phyloP scores from a whole-genome alignment of 1,284 basidiomycete species.

The Peniophora sp. region DNA sequence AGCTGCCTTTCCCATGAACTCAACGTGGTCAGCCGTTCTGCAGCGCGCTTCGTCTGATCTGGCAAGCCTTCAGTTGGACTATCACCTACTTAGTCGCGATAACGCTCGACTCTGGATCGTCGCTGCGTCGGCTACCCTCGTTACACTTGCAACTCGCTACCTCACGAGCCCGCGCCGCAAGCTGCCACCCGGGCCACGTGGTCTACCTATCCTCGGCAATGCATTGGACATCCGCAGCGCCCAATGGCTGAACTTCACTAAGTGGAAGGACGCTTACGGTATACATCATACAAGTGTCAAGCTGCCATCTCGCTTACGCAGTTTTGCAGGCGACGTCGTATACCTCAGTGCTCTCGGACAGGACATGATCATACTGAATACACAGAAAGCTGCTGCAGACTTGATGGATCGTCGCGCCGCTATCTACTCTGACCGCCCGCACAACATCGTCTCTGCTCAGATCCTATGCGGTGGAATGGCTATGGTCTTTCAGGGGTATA shows the following conservation, averaged over 20 bases:
- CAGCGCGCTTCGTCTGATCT: too few species aligned
- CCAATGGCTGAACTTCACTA: not conserved
- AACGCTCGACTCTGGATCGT: not conserved
- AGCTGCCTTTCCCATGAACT: too few species aligned
- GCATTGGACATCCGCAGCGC: not conserved
- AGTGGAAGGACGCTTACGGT: slow-evolving; percentile 1
- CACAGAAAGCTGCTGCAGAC: slow-evolving; percentile 11
- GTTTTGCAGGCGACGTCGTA: slow-evolving; percentile 14
- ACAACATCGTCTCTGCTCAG: slow-evolving; percentile 8
- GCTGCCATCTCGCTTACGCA: not conserved
- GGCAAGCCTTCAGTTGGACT: slow-evolving; percentile 15
- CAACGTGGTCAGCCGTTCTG: too few species aligned
- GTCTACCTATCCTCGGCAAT: not conserved
- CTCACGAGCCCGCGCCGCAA: not conserved
- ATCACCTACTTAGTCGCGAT: not conserved
- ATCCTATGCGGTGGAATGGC: slow-evolving; percentile 10
- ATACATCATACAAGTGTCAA: not conserved
- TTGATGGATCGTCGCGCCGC: slow-evolving; percentile 15
- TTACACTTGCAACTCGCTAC: not conserved
- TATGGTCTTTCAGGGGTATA: slow-evolving; percentile 9
- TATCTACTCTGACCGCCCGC: slow-evolving; percentile 18
- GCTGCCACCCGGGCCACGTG: not conserved
- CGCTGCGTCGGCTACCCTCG: not conserved
- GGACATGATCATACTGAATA: slow-evolving; percentile 14
- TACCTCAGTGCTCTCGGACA: slow-evolving; percentile 14